A percentile compares a stretch with the other conserved stretches of the same genome.
These are phyloP conservation scores for Eucalyptus guilfoylei DNA, from an alignment of 345 rosid species.

Conservation along the genomic window DNA sequence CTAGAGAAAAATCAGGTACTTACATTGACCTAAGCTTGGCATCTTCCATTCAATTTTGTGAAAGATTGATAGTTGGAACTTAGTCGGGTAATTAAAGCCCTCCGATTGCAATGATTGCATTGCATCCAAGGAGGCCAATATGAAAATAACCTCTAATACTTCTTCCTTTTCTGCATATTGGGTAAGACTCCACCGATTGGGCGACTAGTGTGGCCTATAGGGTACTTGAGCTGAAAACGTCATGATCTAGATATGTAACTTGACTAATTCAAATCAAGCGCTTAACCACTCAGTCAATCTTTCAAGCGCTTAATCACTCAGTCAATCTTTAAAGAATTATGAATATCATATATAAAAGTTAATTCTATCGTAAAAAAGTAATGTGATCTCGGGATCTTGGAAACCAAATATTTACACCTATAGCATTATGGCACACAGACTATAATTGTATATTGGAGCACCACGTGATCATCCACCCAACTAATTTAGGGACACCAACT, in stretches of 20 bases:
- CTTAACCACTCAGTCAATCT: not conserved
- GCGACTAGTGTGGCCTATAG: not conserved
- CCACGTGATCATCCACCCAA: not conserved
- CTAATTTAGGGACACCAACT: not conserved
- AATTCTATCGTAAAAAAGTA: not conserved
- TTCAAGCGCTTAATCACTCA: not conserved
- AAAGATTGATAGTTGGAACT: not conserved
- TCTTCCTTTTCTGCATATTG: not conserved
- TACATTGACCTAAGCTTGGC: not conserved
- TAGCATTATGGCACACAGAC: fast-evolving
- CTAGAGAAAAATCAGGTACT: not conserved
- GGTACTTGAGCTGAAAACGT: fast-evolving
- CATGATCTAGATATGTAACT: not conserved
- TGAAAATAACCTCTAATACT: not conserved
- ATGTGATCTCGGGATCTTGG: fast-evolving
- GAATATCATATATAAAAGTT: not conserved
- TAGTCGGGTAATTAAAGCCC: not conserved
- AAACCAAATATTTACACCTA: not conserved
- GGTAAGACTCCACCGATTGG: not conserved
- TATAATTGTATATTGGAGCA: not conserved
- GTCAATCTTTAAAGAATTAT: fast-evolving
- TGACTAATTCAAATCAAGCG: not conserved
- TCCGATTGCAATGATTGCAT: not conserved
- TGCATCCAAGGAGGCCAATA: not conserved
- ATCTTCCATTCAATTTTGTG: not conserved